Evolutionary conservation across 106 monocot species (phyloP), one percentile per base, ranked within the genome.

Genomic region (Phalaenopsis aphrodite): DNA sequence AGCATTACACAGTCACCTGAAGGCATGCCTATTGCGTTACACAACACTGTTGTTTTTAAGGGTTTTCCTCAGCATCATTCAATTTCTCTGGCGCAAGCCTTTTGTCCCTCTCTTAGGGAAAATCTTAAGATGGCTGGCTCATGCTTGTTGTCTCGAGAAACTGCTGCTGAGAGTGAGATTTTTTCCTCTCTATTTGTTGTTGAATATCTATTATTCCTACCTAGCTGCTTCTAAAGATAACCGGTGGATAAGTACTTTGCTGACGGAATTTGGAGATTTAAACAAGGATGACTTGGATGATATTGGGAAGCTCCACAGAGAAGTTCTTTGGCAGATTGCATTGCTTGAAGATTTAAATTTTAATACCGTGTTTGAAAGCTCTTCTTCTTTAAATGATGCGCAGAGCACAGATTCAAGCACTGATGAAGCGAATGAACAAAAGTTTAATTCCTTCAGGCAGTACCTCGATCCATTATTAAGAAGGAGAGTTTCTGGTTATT

Each of bases 21-120:
- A 85, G 99, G 95, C 55, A 99, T 92, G 92, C 93, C 95, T 38
- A 91, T 99, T 85, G 99, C 98, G 79, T 81, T 99, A 74, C 99
- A 95, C 41, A 99, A 95, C 79, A 99, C 99, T 52, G 87, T 95
- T n/a, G 99, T 99, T 3, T 99, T 99, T 84, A 99, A 99, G 86
- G 89, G 99, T 36, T 99, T 99, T 57, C 92, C 93, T 56, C 99
- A 99, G 77, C 95, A 99, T 80, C 95, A 99, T 83, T 93, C 99
- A 45, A 79, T 85, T 61, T 88, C 92, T 56, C 80, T 99, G 48
- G 95, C 99, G 71, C 86, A 78, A 74, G 95, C 95, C 77, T 99
- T 95, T 84, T 91, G 86, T 78, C 87, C 91, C 55, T 85, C 86
- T 68, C 83, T 99, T 15, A 86, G 89, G 75, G 95, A 91, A 38